Evolutionary conservation across 805 yeast genomes (phyloP), one percentile per base, ranked within the genome.

Genomic region (Cyberlindnera euphorbiiphila): DNA sequence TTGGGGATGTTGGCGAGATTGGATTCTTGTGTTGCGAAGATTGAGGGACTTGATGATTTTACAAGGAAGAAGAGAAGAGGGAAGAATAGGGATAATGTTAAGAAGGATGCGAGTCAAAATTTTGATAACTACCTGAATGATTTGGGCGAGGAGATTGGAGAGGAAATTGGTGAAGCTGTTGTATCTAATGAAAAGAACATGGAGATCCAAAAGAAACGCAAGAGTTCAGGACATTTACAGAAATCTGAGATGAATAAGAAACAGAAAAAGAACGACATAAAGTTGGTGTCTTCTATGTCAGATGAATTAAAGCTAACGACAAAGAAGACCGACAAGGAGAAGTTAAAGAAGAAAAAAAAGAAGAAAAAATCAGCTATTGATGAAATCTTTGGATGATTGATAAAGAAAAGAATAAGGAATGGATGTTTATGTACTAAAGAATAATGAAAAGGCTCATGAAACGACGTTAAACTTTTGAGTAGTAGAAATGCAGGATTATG

Each of bases 301-400:
- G n/a, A n/a, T n/a, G n/a, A 27, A 14, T n/a, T 7, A 15, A 26
- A 22, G 4, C 28, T n/a, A 15, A 23, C 19, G 24, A 21, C 27
- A 18, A 16, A 29, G 27, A 36, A 33, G 27, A 29, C 34, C 34
- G 42, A 43, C 25, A 40, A 38, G 26, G 21, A 16, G 13, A 37
- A 27, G 29, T n/a, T n/a, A n/a, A 45, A 47, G 43, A 64, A 61
- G 51, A 69, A 68, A 54, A 69, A 69, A 41, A 70, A 68, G 54
- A 75, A 69, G 54, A 58, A 61, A 36, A 72, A 63, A 43, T 69
- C 71, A 31, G 81, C 78, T 9, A 85, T 85, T 38, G 93, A 84
- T 58, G 85, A 77, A 50, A 85, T 85, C 12, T 85, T 85, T 60
- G 87, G 86, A 1, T 76, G 37, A 43, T n/a, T n/a, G n/a, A n/a